Conservation (phyloP, 202 grass and related monocot species). For the Bolboschoenoplectus hybrid region DNA sequence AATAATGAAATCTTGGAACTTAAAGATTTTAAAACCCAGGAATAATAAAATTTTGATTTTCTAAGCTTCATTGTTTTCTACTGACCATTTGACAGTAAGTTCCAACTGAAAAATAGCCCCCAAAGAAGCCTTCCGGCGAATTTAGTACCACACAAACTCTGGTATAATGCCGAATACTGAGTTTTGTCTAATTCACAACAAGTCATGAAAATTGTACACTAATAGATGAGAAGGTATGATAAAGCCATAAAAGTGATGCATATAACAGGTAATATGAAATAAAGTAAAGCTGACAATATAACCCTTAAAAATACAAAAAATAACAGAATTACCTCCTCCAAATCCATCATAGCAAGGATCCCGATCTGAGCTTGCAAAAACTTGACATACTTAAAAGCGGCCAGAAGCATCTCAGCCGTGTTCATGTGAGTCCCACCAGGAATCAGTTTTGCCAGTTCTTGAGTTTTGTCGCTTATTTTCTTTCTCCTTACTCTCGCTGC, state of each 20-base stretch:
- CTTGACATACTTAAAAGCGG: slow-evolving; percentile 52
- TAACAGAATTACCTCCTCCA: slow-evolving; percentile 43
- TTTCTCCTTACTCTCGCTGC: slow-evolving; percentile 61
- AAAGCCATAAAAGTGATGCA: neutral
- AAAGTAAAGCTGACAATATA: neutral
- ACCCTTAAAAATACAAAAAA: neutral
- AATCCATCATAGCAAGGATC: slow-evolving; percentile 54
- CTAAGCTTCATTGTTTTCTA: neutral
- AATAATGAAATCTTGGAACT: neutral
- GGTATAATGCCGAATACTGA: neutral
- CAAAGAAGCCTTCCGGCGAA: neutral
- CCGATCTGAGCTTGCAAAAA: slow-evolving; percentile 67
- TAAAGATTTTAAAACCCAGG: too few relatives aligned
- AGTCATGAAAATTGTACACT: neutral
- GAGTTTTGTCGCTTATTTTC: slow-evolving; percentile 68
- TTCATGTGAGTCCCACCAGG: slow-evolving; percentile 60
- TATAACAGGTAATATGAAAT: slow-evolving; percentile 5
- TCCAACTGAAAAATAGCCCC: neutral
- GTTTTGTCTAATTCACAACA: neutral
- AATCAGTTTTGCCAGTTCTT: slow-evolving; percentile 60
- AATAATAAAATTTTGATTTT: neutral
- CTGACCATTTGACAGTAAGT: neutral
- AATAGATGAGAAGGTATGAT: neutral
- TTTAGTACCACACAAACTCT: neutral
- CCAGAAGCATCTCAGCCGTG: slow-evolving; percentile 69